Base-by-base conservation (phyloP, 2,329 filamentous ascomycete genomes). In the Aureobasidium zeae region DNA sequence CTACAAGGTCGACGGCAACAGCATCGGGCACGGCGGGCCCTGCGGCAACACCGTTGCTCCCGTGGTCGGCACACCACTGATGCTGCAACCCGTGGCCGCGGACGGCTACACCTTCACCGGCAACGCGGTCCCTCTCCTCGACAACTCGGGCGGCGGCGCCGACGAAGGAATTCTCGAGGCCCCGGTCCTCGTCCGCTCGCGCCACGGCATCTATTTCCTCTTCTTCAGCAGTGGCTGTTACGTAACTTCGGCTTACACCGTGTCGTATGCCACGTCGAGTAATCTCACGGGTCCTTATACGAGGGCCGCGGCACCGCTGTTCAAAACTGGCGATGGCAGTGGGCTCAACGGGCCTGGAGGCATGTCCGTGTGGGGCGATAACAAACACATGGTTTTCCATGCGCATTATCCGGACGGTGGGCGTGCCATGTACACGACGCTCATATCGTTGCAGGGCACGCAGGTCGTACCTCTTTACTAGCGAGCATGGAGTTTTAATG, bases 161-260 rank as follows among this genome's bases (percentile, higher is more conserved):
- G 59, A 62, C 33, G 45, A 57, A 26, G 57, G 57, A 21, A 53
- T 61, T 20, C 37, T 60, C 37, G 60, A 63, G 41, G 58, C 58
- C 4, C 60, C 60, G 0, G 49, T 50, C 1, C 47, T 63, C 11
- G 49, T 53, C 22, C 55, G 56, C 17, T 49, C 46, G 15, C 46
- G 50, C n/a, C 33, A 19, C 42, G 56, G 48, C 20, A 51, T 36
- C 19, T 57, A 53, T 43, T 37, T 55, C 21, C 52, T 59, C 22
- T 59, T 57, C 46, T 59, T 57, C 54, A 51, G 47, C 24, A 48
- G 38, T 16, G 53, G 53, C 15, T 57, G 53, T 48, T 58, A 51
- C 37, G 35, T 44, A 2, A 50, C 44, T 13, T 25, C 36, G 11
- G 47, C 44, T 20, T 59, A 59, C 49, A 57, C 47, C 25, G 53